phyloP scores from a whole-genome alignment of 306 rosid species.

The Prunus mume region DNA sequence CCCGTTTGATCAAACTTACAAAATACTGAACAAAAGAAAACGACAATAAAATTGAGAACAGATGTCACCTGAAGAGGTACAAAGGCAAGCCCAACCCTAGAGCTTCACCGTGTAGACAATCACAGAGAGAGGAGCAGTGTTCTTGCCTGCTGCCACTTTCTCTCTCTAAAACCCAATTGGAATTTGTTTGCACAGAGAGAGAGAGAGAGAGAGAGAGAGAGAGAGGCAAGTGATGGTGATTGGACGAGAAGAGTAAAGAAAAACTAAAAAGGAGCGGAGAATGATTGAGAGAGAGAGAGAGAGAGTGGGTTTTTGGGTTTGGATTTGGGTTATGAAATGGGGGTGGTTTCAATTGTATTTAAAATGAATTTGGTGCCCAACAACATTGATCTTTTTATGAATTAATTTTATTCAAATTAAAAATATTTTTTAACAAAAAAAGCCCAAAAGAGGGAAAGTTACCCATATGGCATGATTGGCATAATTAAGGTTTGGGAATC shows the following conservation, averaged over 20 bases:
- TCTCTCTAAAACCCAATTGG: constrained; percentile 23
- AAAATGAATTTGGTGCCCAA: constrained; percentile 50
- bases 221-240: constrained; percentile 43
- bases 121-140: constrained; percentile 13
- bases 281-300: constrained; percentile 53
- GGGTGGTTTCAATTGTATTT: constrained; percentile 58
- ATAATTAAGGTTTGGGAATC: not conserved
- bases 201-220: constrained; percentile 26
- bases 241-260: constrained; percentile 30
- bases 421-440: not conserved
- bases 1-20: constrained; percentile 15
- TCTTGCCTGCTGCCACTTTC: constrained; percentile 17
- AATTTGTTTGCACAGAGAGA: constrained; percentile 32
- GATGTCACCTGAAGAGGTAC: not conserved
- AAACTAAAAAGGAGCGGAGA: constrained; percentile 45
- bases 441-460: not conserved
- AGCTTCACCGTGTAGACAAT: constrained; percentile 12
- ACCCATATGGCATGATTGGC: not conserved
- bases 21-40: not conserved
- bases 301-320: not conserved
- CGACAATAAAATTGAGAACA: not conserved
- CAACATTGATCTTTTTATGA: not conserved
- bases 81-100: not conserved
- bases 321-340: not conserved
- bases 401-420: not conserved